Evolutionary conservation across 148 eudicot genomes (phyloP).

Genomic region (Amaranthus cruentus): DNA sequence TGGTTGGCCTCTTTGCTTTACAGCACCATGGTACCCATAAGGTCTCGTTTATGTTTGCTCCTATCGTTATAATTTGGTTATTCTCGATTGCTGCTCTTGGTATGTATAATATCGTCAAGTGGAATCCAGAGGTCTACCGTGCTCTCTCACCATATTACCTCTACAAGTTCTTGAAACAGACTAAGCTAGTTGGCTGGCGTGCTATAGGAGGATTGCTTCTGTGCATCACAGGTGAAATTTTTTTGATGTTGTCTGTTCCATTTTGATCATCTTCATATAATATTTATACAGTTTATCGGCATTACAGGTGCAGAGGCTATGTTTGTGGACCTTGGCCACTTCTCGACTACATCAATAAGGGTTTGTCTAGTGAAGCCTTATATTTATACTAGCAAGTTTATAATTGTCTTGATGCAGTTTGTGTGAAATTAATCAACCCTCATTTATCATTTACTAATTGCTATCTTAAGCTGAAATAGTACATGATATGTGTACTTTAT

Average conservation of each 20-base stretch:
- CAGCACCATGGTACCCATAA: conserved; percentile 45
- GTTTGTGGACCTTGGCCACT: conserved; percentile 44
- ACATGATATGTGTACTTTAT: no score
- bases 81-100: conserved; percentile 44
- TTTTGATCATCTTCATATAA: neutral
- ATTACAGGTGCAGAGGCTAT: conserved; percentile 47
- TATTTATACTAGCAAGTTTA: neutral
- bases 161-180: conserved; percentile 34
- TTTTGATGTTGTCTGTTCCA: neutral
- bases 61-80: conserved; percentile 39
- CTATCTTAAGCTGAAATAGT: neutral
- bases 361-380: conserved; percentile 21
- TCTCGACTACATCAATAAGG: conserved; percentile 40
- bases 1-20: conserved; percentile 47
- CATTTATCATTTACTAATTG: neutral
- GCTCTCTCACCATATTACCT: conserved; percentile 47
- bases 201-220: conserved; percentile 42
- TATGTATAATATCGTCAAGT: conserved; percentile 37
- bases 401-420: no score
- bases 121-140: conserved; percentile 38
- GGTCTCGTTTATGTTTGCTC: conserved; percentile 49
- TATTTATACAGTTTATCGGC: conserved; percentile 9
- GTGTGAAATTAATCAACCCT: neutral
- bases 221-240: conserved; percentile 36
- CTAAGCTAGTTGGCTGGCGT: conserved; percentile 38